Conservation (phyloP, 2,329 filamentous ascomycete species). For the Fusarium veterinarium region DNA sequence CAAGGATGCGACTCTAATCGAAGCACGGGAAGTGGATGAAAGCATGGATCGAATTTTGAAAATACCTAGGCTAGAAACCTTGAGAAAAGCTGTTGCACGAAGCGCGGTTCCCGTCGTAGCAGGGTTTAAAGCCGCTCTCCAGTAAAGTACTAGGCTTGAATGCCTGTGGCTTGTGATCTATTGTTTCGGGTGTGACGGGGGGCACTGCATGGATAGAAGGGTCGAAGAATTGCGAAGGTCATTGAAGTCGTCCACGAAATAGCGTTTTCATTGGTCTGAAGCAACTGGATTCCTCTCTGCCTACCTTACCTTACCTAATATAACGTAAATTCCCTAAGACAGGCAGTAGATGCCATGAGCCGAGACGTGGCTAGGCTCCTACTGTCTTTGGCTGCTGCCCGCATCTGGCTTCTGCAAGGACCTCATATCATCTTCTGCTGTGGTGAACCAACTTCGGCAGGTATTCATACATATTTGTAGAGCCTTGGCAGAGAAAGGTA, state of each 20-base stretch:
- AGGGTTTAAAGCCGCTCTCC: conserved; percentile 30
- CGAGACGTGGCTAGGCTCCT: conserved; percentile 12
- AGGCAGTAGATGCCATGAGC: neutral
- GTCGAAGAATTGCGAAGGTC: conserved; percentile 1
- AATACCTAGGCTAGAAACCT: conserved; percentile 11
- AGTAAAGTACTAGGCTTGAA: neutral
- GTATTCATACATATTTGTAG: neutral
- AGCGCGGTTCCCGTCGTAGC: conserved; percentile 27
- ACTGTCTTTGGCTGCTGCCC: neutral
- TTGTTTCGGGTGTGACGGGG: conserved; percentile 40
- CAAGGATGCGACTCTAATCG: conserved; percentile 36
- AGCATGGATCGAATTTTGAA: conserved; percentile 39
- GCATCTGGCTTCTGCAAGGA: too few relatives aligned
- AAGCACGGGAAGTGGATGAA: conserved; percentile 43
- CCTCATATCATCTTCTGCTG: neutral
- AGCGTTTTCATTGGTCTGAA: neutral
- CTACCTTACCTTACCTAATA: neutral
- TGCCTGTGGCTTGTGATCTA: conserved; percentile 35
- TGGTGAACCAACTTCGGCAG: neutral
- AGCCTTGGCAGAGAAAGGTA: neutral
- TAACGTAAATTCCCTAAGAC: neutral
- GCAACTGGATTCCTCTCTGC: neutral
- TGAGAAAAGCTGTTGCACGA: conserved; percentile 25
- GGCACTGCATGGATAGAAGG: conserved; percentile 13
- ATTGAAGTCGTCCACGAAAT: conserved; percentile 3